A percentile compares a stretch with the other conserved stretches of the same genome.
These are phyloP conservation scores for Penicillium waksmanii DNA, from an alignment of 495 filamentous ascomycete genomes.

Conservation along the genomic window DNA sequence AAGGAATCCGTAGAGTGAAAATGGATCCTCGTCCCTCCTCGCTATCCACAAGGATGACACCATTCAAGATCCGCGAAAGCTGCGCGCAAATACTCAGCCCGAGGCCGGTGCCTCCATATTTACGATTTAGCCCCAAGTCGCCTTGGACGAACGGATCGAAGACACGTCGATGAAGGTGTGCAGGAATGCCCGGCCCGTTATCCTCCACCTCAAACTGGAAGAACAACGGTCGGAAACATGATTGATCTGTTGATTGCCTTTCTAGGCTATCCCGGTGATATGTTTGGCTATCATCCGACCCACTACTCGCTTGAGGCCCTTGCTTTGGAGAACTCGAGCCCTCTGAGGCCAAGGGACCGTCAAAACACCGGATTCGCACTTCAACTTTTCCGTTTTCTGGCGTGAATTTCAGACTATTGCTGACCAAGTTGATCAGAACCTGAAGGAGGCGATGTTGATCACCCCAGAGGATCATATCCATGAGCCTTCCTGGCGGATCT, in stretches of 20 bases:
- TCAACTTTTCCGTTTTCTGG: conserved; percentile 73
- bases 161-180: conserved; percentile 72
- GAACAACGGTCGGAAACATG: conserved; percentile 53
- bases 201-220: conserved; percentile 92
- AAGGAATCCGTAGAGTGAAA: conserved; percentile 82
- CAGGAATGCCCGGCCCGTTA: conserved; percentile 87
- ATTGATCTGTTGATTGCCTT: conserved; percentile 20
- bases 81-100: conserved; percentile 89
- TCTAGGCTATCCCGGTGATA: background rate
- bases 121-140: conserved; percentile 84
- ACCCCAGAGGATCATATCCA: conserved; percentile 83
- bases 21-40: conserved; percentile 73
- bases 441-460: conserved; percentile 88
- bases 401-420: conserved; percentile 93
- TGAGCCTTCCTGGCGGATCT: conserved; percentile 56
- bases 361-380: conserved; percentile 70
- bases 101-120: conserved; percentile 89
- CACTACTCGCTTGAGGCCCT: background rate
- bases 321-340: background rate
- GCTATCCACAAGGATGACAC: conserved; percentile 72
- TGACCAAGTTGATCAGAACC: conserved; percentile 89
- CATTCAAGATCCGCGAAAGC: conserved; percentile 81
- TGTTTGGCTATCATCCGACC: background rate
- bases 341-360: conserved; percentile 1
- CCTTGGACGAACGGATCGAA: conserved; percentile 97